These are phyloP conservation scores for Closterium sp. DNA, from an alignment of 139 green algal genomes.

Conservation along the genomic window DNA sequence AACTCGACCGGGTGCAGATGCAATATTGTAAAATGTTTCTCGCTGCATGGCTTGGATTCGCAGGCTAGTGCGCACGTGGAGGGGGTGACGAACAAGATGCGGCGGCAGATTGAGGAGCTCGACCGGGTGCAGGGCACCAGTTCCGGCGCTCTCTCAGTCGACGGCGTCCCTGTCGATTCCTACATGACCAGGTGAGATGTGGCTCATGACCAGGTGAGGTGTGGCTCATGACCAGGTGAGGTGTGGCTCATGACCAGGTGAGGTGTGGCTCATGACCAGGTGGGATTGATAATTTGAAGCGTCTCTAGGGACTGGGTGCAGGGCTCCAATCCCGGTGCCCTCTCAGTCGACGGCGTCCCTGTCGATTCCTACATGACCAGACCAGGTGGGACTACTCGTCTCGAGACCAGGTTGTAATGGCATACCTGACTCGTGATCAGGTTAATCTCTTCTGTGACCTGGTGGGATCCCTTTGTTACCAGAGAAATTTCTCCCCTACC, in stretches of 20 bases:
- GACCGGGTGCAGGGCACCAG: constrained; percentile 5
- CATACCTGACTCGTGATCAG: too few relatives aligned
- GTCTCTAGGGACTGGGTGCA: constrained; percentile 16
- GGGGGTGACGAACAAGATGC: constrained; percentile 82
- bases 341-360: constrained; percentile 69
- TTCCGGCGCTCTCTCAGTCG: constrained; percentile 54
- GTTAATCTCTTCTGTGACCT: too few relatives aligned
- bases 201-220: too few relatives aligned
- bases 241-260: background rate
- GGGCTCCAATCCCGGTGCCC: background rate
- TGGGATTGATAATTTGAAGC: too few relatives aligned
- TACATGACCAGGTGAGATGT: constrained; percentile 66
- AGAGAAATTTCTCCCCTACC: too few relatives aligned
- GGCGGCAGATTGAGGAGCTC: constrained; percentile 58
- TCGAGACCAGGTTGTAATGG: too few relatives aligned
- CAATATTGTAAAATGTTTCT: too few relatives aligned
- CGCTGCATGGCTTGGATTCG: too few relatives aligned
- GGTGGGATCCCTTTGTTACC: too few relatives aligned
- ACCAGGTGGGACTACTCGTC: background rate
- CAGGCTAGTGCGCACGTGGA: constrained; percentile 63
- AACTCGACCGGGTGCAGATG: constrained; percentile 35
- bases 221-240: background rate
- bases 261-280: background rate
- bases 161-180: constrained; percentile 66
- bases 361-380: constrained; percentile 71